Percentiles rank a stretch among this genome's conserved stretches.
These are phyloP conservation scores for Metarhizium sp. DNA, from an alignment of 2,329 filamentous ascomycete species.

Conservation along the genomic window DNA sequence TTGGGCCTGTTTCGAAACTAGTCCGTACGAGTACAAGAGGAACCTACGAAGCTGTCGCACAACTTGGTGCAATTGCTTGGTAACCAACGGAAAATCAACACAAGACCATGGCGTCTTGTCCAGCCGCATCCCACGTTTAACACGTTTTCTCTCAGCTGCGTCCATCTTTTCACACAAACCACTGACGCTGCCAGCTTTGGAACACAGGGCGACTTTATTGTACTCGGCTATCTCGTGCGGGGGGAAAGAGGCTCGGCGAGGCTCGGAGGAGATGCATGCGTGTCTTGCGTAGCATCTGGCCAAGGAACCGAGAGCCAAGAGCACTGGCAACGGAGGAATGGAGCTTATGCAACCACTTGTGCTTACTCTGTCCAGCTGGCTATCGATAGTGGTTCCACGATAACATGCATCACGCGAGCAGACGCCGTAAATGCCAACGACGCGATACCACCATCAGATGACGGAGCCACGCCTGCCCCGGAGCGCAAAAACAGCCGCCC, in stretches of 20 bases:
- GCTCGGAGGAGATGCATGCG: neutral
- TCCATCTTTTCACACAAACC: neutral
- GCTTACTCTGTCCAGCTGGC: neutral
- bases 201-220: neutral
- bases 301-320: too few species aligned
- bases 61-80: neutral
- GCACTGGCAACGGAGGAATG: neutral
- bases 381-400: constrained; percentile 1
- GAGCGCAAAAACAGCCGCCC: neutral
- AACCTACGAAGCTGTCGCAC: neutral
- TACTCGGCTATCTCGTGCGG: neutral
- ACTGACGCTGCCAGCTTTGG: neutral
- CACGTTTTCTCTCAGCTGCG: neutral
- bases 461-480: neutral
- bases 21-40: neutral
- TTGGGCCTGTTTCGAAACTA: neutral
- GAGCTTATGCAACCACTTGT: neutral
- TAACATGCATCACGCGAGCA: constrained; percentile 4
- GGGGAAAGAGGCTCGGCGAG: neutral
- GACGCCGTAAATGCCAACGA: neutral
- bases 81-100: neutral
- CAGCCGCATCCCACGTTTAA: neutral
- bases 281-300: neutral
- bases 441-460: constrained; percentile 1
- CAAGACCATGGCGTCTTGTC: neutral